Conservation (phyloP, 371 early-diverging fungal genomes). For the Furculomyces boomerangus region DNA sequence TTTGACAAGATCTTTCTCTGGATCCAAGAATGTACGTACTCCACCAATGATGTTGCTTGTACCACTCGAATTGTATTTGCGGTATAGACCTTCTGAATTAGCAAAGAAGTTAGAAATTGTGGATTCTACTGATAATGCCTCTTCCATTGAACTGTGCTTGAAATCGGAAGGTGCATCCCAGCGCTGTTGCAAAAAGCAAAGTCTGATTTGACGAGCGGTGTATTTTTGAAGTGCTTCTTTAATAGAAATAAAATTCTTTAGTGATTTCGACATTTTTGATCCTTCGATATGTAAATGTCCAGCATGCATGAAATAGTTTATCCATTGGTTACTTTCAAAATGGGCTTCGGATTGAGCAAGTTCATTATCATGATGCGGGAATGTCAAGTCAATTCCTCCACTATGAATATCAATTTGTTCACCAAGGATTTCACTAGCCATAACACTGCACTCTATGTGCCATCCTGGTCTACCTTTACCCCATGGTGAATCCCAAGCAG, state of each 20-base stretch:
- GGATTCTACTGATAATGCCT: slow-evolving; percentile 68
- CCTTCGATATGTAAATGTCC: slow-evolving; percentile 99
- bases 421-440: slow-evolving; percentile 92
- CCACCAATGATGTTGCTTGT: slow-evolving; percentile 28
- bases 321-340: slow-evolving; percentile 85
- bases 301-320: slow-evolving; percentile 97
- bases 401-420: slow-evolving; percentile 93
- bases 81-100: slow-evolving; percentile 53
- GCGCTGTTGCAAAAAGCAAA: slow-evolving; percentile 82
- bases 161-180: slow-evolving; percentile 91
- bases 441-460: slow-evolving; percentile 99
- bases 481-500: slow-evolving; percentile 93
- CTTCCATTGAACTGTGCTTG: slow-evolving; percentile 60
- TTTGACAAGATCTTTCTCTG: slow-evolving; percentile 39
- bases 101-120: slow-evolving; percentile 61
- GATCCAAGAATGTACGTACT: slow-evolving; percentile 44
- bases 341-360: slow-evolving; percentile 95
- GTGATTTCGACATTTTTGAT: slow-evolving; percentile 97
- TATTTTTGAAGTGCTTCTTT: slow-evolving; percentile 73
- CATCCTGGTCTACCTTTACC: slow-evolving; percentile 97
- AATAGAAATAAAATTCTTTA: slow-evolving; percentile 98
- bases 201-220: slow-evolving; percentile 77
- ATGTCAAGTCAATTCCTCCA: slow-evolving; percentile 96
- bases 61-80: slow-evolving; percentile 30
- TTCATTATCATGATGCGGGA: slow-evolving; percentile 99